These are phyloP conservation scores for Phyllosticta paracitricarpa DNA, from an alignment of 2,329 filamentous ascomycete species.

Conservation along the genomic window DNA sequence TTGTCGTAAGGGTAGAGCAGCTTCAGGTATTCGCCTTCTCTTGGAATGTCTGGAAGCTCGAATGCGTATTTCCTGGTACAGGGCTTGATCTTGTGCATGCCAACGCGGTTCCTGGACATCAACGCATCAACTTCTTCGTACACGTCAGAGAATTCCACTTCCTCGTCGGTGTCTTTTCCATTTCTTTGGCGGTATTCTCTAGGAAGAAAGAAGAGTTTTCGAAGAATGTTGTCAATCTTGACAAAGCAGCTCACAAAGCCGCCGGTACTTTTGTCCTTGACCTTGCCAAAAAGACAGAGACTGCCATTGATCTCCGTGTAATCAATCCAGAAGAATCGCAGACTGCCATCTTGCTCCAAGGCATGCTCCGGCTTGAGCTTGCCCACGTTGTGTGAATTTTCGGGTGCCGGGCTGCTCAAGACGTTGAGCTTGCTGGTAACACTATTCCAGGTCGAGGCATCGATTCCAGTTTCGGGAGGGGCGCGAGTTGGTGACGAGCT, in stretches of 20 bases:
- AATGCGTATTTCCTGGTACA: constrained; percentile 92
- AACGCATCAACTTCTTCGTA: constrained; percentile 80
- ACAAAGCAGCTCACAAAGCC: constrained; percentile 85
- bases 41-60: constrained; percentile 76
- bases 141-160: constrained; percentile 78
- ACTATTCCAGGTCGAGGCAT: constrained; percentile 79
- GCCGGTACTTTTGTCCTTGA: constrained; percentile 74
- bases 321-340: constrained; percentile 95
- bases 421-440: constrained; percentile 81
- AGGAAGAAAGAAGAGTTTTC: constrained; percentile 89
- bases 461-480: constrained; percentile 48
- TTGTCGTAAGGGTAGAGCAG: constrained; percentile 93
- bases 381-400: constrained; percentile 54
- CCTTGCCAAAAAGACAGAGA: constrained; percentile 91
- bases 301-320: constrained; percentile 88
- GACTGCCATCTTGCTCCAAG: constrained; percentile 85
- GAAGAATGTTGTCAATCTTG: constrained; percentile 87
- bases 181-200: constrained; percentile 52
- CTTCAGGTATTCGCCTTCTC: constrained; percentile 85
- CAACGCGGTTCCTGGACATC: constrained; percentile 79
- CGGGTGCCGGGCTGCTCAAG: constrained; percentile 59
- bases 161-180: constrained; percentile 62
- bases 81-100: constrained; percentile 87
- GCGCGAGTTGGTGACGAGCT: constrained; percentile 66
- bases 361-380: constrained; percentile 78